These are phyloP conservation scores for Debaryomycetaceae sp. DNA, from an alignment of 1,139 yeast genomes.

Conservation along the genomic window DNA sequence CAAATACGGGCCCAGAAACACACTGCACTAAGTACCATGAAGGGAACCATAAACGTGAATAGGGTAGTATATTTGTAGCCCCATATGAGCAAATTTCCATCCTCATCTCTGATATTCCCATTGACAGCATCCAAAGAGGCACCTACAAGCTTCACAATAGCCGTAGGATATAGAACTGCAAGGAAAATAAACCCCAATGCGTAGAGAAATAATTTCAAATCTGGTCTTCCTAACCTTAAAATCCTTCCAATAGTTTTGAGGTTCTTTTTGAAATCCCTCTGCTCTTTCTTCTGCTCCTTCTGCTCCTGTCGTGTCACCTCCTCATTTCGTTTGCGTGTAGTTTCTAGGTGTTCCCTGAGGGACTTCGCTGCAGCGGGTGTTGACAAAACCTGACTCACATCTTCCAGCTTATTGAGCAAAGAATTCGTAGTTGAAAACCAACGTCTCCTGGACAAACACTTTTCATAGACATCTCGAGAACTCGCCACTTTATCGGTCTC, in stretches of 20 bases:
- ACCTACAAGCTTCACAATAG: slow-evolving; percentile 46
- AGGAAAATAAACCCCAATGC: slow-evolving; percentile 43
- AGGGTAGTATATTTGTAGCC: slow-evolving; percentile 44
- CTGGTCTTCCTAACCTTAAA: slow-evolving; percentile 39
- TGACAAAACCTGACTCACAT: neutral
- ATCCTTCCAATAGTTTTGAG: slow-evolving; percentile 36
- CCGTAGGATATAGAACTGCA: slow-evolving; percentile 47
- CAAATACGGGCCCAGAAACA: slow-evolving; percentile 52
- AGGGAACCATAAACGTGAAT: slow-evolving; percentile 44
- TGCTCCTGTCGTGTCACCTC: slow-evolving; percentile 33
- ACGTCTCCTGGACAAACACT: neutral
- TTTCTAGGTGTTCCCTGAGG: slow-evolving; percentile 29
- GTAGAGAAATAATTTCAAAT: slow-evolving; percentile 33
- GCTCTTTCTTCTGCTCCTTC: slow-evolving; percentile 21
- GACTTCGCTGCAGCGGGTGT: slow-evolving; percentile 13
- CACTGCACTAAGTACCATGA: slow-evolving; percentile 41
- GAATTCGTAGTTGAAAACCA: slow-evolving; percentile 3
- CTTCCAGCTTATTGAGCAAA: slow-evolving; percentile 4
- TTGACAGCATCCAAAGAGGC: slow-evolving; percentile 46
- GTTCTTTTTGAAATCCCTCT: slow-evolving; percentile 32
- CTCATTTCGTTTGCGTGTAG: slow-evolving; percentile 25
- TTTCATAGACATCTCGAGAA: neutral
- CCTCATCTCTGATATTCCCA: slow-evolving; percentile 31
- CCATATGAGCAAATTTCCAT: slow-evolving; percentile 44
- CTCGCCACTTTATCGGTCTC: neutral